Conservation (phyloP, 2,329 filamentous ascomycete species). For the Ophiobolus disseminans region DNA sequence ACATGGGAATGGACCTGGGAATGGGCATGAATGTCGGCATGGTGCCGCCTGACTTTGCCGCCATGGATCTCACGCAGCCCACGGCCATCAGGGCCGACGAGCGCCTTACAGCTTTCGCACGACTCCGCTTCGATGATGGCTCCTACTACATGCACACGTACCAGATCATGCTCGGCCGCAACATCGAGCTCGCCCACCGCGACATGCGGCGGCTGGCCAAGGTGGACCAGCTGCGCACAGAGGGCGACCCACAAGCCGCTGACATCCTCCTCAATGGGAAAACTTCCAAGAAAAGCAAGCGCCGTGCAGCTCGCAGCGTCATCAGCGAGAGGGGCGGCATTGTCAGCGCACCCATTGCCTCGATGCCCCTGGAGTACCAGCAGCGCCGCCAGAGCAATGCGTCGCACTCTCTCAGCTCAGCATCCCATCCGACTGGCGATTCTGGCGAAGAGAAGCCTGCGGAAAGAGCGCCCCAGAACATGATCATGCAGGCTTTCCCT, state of each 20-base stretch:
- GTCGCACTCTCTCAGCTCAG: conserved; percentile 61
- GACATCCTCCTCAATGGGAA: conserved; percentile 26
- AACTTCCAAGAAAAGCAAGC: conserved; percentile 55
- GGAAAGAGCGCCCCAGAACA: conserved; percentile 42
- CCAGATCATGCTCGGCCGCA: conserved; percentile 74
- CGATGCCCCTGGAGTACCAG: conserved; percentile 45
- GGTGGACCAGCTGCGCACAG: conserved; percentile 33
- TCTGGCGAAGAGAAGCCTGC: conserved; percentile 33
- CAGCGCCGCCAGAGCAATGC: conserved; percentile 44
- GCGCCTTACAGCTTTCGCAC: conserved; percentile 66
- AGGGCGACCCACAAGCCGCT: conserved; percentile 35
- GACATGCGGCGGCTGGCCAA: conserved; percentile 59
- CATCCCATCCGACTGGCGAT: conserved; percentile 50
- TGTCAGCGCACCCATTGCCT: conserved; percentile 51
- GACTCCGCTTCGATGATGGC: conserved; percentile 76
- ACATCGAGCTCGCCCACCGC: conserved; percentile 59
- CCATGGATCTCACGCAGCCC: conserved; percentile 22
- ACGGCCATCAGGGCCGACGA: conserved; percentile 34
- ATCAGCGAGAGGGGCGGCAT: conserved; percentile 75
- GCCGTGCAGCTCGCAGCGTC: conserved; percentile 62
- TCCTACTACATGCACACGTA: conserved; percentile 81
- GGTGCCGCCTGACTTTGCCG: conserved; percentile 8
- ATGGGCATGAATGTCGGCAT: too few relatives aligned
- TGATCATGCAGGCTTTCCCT: conserved; percentile 46
- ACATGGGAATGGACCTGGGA: too few relatives aligned